phyloP scores from a whole-genome alignment of 805 yeast species.

The Kodamaea kaohsiungensis region DNA sequence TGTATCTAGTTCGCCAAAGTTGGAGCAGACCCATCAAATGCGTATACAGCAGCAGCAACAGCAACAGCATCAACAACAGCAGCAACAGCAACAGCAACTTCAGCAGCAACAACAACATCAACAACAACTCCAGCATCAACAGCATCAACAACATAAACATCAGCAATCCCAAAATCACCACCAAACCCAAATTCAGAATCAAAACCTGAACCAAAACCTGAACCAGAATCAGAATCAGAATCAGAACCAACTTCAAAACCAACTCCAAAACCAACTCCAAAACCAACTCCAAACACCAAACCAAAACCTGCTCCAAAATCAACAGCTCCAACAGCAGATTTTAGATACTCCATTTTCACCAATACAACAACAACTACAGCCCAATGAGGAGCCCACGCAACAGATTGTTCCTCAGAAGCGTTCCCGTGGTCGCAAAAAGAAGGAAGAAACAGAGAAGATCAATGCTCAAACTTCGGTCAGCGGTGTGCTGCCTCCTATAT shows the following conservation, averaged over 20 bases:
- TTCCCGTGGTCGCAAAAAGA: constrained; percentile 7
- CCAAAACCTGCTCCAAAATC: constrained; percentile 14
- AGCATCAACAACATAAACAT: constrained; percentile 10
- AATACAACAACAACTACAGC: constrained; percentile 1
- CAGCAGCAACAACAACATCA: constrained; percentile 11
- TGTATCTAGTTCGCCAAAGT: neutral
- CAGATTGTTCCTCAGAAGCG: constrained; percentile 6
- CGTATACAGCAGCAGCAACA: constrained; percentile 12
- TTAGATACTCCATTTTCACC: constrained; percentile 3
- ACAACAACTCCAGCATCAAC: constrained; percentile 11
- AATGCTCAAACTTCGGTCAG: neutral
- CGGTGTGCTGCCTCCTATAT: constrained; percentile 3
- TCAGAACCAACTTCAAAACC: constrained; percentile 13
- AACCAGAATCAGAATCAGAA: constrained; percentile 10
- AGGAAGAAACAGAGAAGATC: constrained; percentile 7
- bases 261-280: constrained; percentile 14
- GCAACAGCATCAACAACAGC: constrained; percentile 10
- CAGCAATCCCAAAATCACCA: constrained; percentile 15
- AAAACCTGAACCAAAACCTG: constrained; percentile 8
- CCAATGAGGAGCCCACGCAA: constrained; percentile 18
- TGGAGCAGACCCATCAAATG: constrained; percentile 1
- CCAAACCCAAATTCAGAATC: constrained; percentile 13
- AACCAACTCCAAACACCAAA: constrained; percentile 13
- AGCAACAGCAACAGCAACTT: constrained; percentile 1
- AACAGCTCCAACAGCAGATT: constrained; percentile 11